Percentiles rank a stretch among this genome's conserved stretches.
Conservation (phyloP, 331 rosid genomes). For the Malus hybrid region DNA sequence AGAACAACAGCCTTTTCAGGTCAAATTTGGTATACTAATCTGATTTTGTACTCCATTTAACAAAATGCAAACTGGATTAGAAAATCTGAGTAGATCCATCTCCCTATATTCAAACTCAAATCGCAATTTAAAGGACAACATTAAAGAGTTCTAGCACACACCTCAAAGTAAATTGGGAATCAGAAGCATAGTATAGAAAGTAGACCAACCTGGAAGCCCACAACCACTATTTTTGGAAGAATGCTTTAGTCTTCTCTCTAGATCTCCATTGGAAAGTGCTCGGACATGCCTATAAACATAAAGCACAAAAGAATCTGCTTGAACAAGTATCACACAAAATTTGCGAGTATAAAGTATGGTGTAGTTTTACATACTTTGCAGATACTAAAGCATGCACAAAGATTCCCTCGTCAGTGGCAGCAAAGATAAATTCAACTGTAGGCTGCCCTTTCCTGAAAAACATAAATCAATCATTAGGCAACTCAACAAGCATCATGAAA, state of each 20-base stretch:
- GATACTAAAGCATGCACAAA: conserved; percentile 77
- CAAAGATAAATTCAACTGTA: conserved; percentile 73
- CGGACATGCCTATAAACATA: conserved; percentile 60
- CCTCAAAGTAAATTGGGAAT: conserved; percentile 1
- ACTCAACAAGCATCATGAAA: conserved; percentile 4
- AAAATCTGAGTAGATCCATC: background rate
- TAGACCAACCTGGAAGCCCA: conserved; percentile 77
- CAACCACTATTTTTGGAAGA: conserved; percentile 40
- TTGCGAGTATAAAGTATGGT: background rate
- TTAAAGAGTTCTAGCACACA: background rate
- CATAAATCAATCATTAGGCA: conserved; percentile 27
- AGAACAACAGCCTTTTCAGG: background rate
- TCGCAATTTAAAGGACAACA: background rate
- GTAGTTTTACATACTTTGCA: conserved; percentile 53
- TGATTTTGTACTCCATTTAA: too few relatives aligned
- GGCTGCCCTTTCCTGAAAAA: conserved; percentile 87
- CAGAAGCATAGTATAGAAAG: background rate
- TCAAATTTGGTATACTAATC: too few relatives aligned
- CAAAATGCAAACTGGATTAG: background rate
- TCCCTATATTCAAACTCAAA: background rate
- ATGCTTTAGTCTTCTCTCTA: conserved; percentile 61
- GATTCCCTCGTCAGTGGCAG: conserved; percentile 91
- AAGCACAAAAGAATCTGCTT: background rate
- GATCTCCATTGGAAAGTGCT: conserved; percentile 59
- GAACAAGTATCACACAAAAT: background rate